Evolutionary conservation across 2,329 filamentous ascomycete species (phyloP).

Genomic region (Neofusicoccum laricinum): DNA sequence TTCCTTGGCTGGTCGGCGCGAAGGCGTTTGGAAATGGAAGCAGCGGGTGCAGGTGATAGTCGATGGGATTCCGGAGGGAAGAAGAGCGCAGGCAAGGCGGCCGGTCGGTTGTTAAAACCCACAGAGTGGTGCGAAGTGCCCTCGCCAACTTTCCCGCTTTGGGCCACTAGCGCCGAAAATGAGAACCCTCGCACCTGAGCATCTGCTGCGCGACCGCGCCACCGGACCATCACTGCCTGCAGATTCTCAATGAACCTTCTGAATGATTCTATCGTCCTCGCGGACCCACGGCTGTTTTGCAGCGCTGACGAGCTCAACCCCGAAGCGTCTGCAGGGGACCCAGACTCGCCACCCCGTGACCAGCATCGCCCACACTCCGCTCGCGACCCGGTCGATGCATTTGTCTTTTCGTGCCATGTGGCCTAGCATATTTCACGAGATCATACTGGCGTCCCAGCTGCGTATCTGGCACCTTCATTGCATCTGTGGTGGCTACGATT

Average conservation of each 20-base stretch:
- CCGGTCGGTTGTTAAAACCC: conserved; percentile 2
- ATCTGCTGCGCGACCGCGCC: not conserved
- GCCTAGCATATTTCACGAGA: too few relatives aligned
- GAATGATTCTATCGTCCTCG: not conserved
- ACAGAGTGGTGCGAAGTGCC: not conserved
- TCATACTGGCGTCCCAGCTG: too few relatives aligned
- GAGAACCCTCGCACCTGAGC: not conserved
- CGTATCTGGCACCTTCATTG: too few relatives aligned
- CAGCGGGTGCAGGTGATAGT: conserved; percentile 33
- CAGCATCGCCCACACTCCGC: not conserved
- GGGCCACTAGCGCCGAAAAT: not conserved
- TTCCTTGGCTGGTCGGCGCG: conserved; percentile 28
- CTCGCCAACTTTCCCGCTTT: not conserved
- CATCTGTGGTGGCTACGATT: too few relatives aligned
- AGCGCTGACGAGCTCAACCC: not conserved
- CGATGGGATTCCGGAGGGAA: conserved; percentile 19
- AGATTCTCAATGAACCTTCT: not conserved
- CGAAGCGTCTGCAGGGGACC: not conserved
- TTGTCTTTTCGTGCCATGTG: not conserved
- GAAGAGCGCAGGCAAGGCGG: conserved; percentile 1
- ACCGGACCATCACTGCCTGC: not conserved
- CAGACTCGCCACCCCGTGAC: not conserved
- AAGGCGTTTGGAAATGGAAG: conserved; percentile 33
- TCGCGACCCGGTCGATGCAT: not conserved
- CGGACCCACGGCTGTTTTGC: not conserved